These are phyloP conservation scores for Leccinum broughii DNA, from an alignment of 768 basidiomycete genomes.

Conservation along the genomic window DNA sequence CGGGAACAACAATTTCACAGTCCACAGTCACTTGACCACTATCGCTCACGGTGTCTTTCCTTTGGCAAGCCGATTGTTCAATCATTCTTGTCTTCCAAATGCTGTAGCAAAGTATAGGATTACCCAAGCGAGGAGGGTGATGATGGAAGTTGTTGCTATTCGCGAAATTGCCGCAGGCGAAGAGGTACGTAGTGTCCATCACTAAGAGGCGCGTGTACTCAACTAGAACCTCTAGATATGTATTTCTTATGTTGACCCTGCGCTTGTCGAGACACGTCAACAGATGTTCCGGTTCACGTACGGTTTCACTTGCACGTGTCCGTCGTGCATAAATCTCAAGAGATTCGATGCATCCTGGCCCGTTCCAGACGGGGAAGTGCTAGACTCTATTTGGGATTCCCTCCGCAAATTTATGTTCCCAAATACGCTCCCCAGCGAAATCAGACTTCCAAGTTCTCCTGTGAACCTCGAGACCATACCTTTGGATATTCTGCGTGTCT, in stretches of 20 bases:
- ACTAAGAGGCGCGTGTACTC: not conserved
- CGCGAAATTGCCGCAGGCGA: slow-evolving; percentile 55
- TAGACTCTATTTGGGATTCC: slow-evolving; percentile 25
- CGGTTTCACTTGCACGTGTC: slow-evolving; percentile 65
- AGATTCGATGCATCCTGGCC: slow-evolving; percentile 40
- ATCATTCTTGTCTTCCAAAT: slow-evolving; percentile 80
- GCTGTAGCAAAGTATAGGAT: slow-evolving; percentile 63
- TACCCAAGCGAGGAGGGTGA: slow-evolving; percentile 35
- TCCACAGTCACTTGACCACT: slow-evolving; percentile 70
- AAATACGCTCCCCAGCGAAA: slow-evolving; percentile 20
- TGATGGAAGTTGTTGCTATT: slow-evolving; percentile 68
- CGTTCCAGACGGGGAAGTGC: slow-evolving; percentile 31
- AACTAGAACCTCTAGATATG: slow-evolving; percentile 50
- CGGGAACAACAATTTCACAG: slow-evolving; percentile 79
- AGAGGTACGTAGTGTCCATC: slow-evolving; percentile 49
- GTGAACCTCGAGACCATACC: slow-evolving; percentile 39
- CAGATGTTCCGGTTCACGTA: slow-evolving; percentile 62
- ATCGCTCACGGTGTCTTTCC: slow-evolving; percentile 79
- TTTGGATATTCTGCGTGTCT: slow-evolving; percentile 38
- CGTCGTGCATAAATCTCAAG: slow-evolving; percentile 51
- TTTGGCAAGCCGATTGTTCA: slow-evolving; percentile 75
- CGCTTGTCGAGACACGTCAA: slow-evolving; percentile 59
- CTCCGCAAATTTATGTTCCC: slow-evolving; percentile 44
- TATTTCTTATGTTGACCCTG: slow-evolving; percentile 78
- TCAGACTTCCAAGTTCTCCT: slow-evolving; percentile 29